Evolutionary conservation across 1,284 basidiomycete species (phyloP).

Genomic region (Sporisorium reilianum): DNA sequence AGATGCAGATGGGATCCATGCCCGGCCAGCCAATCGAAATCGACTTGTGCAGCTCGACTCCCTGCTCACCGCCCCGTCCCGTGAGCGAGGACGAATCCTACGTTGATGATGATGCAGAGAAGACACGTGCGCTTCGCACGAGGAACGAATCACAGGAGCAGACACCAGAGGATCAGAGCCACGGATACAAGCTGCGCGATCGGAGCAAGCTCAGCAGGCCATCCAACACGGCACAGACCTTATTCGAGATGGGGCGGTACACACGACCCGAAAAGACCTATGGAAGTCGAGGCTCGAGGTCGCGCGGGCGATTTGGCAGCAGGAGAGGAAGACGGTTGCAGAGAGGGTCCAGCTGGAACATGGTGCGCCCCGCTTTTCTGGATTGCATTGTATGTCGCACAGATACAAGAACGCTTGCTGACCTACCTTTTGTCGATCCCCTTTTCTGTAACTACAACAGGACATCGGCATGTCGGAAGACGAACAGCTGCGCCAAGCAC

Average conservation of each 20-base stretch:
- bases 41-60: neutral
- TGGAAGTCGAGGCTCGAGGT: neutral
- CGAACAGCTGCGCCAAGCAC: conserved; percentile 50
- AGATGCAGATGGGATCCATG: neutral
- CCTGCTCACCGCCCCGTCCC: neutral
- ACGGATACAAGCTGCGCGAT: conserved; percentile 26
- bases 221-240: neutral
- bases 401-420: neutral
- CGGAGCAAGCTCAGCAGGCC: conserved; percentile 17
- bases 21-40: neutral
- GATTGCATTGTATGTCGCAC: neutral
- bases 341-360: conserved; percentile 16
- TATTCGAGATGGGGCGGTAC: conserved; percentile 3
- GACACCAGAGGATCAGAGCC: neutral
- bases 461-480: conserved; percentile 46
- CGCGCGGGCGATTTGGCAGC: conserved; percentile 1
- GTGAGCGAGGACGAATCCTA: neutral
- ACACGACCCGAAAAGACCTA: conserved; percentile 13
- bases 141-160: neutral
- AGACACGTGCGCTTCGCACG: neutral
- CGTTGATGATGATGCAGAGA: neutral
- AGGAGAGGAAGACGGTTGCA: conserved; percentile 6
- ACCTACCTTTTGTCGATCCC: neutral
- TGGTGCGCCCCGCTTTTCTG: conserved; percentile 26
- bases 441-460: conserved; percentile 5